phyloP scores from a whole-genome alignment of 495 filamentous ascomycete genomes.

The Lasiosphaeris hirsuta region DNA sequence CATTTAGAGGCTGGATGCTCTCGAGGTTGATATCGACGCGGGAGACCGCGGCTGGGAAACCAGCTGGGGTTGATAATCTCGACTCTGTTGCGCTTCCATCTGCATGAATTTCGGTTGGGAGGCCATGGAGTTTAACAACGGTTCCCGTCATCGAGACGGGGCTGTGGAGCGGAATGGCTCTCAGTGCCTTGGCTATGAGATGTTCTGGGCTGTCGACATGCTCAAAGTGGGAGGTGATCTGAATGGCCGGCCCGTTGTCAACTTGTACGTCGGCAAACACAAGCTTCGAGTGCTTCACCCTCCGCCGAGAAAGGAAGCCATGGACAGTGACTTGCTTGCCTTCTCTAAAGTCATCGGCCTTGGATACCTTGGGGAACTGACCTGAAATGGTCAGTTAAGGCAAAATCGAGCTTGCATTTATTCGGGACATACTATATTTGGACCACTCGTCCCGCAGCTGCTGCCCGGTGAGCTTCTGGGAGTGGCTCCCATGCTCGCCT shows the following conservation, averaged over 20 bases:
- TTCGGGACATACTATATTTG: conserved; percentile 23
- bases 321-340: conserved; percentile 59
- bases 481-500: not conserved
- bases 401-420: not conserved
- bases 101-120: not conserved
- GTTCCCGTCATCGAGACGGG: conserved; percentile 39
- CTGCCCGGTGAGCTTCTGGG: conserved; percentile 6
- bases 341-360: conserved; percentile 27
- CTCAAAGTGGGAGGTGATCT: conserved; percentile 35
- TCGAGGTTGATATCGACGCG: conserved; percentile 42
- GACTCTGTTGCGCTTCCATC: not conserved
- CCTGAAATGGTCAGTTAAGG: conserved; percentile 34
- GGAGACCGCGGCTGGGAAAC: conserved; percentile 13
- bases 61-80: not conserved
- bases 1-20: conserved; percentile 67
- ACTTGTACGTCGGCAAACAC: conserved; percentile 63
- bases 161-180: conserved; percentile 33
- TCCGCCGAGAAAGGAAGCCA: conserved; percentile 66
- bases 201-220: conserved; percentile 21
- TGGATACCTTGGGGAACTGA: conserved; percentile 48
- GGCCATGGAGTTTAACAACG: conserved; percentile 17
- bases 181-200: conserved; percentile 27
- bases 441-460: conserved; percentile 29
- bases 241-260: conserved; percentile 25
- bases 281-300: conserved; percentile 61